phyloP scores from a whole-genome alignment of 2,329 filamentous ascomycete species.

The Aureobasidium sp. region DNA sequence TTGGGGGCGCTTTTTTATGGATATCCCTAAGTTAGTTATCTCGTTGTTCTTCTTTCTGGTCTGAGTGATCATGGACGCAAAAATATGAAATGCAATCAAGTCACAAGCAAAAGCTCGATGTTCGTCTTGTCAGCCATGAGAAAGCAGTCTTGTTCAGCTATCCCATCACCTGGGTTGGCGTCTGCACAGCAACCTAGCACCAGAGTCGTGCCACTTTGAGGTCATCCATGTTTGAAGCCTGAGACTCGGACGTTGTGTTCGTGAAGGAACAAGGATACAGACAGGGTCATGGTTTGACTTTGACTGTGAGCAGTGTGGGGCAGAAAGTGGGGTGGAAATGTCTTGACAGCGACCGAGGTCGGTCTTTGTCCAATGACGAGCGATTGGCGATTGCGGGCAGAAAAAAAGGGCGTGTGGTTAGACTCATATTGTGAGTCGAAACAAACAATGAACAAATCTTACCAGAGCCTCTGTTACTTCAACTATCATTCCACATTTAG shows the following conservation, averaged over 20 bases:
- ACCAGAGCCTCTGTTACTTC: neutral
- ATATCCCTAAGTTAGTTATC: neutral
- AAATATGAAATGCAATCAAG: neutral
- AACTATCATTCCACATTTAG: neutral
- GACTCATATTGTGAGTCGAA: slow-evolving; percentile 1
- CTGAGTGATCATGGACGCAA: neutral
- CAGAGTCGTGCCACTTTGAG: too few relatives aligned
- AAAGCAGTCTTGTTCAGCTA: neutral
- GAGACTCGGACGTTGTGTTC: neutral
- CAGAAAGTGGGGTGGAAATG: neutral
- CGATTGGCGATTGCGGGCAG: neutral
- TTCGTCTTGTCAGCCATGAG: neutral
- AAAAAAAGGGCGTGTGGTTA: neutral
- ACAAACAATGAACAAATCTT: slow-evolving; percentile 1
- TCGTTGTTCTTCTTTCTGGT: neutral
- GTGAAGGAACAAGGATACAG: too few relatives aligned
- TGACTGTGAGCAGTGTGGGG: neutral
- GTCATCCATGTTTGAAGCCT: neutral
- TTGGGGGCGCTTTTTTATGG: slow-evolving; percentile 5
- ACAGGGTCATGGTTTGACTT: too few relatives aligned
- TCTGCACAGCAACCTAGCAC: too few relatives aligned
- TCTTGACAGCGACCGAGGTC: neutral
- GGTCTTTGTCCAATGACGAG: slow-evolving; percentile 4
- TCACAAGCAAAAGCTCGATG: neutral
- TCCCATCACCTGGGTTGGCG: neutral